Base-by-base conservation (phyloP, 208 protist genomes). In the Leishmania guyanensis region DNA sequence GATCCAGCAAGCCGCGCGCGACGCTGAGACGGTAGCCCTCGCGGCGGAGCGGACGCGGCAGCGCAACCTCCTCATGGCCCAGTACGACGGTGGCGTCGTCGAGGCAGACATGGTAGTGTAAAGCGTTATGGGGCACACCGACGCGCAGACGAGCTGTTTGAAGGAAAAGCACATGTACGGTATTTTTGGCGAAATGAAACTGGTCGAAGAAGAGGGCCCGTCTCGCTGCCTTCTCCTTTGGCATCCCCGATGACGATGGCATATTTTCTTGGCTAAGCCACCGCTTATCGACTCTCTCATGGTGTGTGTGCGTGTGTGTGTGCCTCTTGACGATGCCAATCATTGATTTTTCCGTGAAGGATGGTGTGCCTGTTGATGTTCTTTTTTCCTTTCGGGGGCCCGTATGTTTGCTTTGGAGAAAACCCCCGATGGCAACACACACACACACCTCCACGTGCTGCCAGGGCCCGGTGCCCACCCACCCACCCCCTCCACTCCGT, bases 81-180 rank as follows among this genome's bases (percentile, higher is more conserved):
- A 85, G 60, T 79, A 79, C 75, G 84, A 92, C 16, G 86, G 75
- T n/a, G 84, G 77, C 16, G 86, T 95, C 6, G 87, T 86, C 46
- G 93, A 96, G 80, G 83, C 88, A 12, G 93, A 96, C 72, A 88
- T 96, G 83, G 90, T 96, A 2, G 93, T 96, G 6, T 96, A 88
- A 81, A 6, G 17, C 36, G 16, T 51, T 39, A 71, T 3, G 5
- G n/a, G 33, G 12, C 26, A 50, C 39, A 26, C 66, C 26, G 14
- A 51, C 17, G 39, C 26, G 46, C 22, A 73, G 4, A 51, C 22
- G 26, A 51, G 43, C 22, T 8, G 39, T n/a, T 50, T 8, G 1
- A 46, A 51, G 66, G 5, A 51, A 72, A 72, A 43, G n/a, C 20
- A 39, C n/a, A 16, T n/a, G 43, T 6, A 46, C 43, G 43, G 43